Evolutionary conservation across 2,329 filamentous ascomycete species (phyloP).

Genomic region (Exophiala aquamarina): DNA sequence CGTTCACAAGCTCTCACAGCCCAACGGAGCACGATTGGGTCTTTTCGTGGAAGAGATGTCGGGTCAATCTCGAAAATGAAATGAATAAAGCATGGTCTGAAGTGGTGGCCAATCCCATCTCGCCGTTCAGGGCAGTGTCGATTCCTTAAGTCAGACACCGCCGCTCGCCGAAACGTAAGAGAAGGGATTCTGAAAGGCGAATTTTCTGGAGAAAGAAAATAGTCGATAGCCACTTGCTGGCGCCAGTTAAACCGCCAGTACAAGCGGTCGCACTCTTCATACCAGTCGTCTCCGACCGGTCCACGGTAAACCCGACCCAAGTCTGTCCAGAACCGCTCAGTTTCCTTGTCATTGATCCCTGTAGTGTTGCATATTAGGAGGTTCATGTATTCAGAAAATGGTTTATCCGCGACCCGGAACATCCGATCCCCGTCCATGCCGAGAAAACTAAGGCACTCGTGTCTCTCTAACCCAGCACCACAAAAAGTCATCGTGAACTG

Average conservation of each 20-base stretch:
- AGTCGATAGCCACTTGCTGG: background rate
- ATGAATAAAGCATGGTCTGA: background rate
- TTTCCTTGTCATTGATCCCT: background rate
- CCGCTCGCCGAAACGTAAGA: background rate
- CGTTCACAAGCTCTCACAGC: background rate
- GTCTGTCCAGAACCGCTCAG: background rate
- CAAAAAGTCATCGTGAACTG: background rate
- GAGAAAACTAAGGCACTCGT: background rate
- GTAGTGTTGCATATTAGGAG: background rate
- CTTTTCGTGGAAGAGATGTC: background rate
- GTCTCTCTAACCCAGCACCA: background rate
- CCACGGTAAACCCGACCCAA: background rate
- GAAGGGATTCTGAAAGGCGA: background rate
- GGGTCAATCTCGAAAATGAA: constrained; percentile 1
- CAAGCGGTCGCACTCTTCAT: background rate
- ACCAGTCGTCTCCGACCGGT: background rate
- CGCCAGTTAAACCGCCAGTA: background rate
- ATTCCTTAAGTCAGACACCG: no score
- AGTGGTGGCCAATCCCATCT: no score
- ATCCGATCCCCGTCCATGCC: background rate
- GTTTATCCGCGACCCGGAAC: no score
- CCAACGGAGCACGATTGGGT: background rate
- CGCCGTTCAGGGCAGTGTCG: no score
- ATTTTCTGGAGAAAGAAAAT: background rate
- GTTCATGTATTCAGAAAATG: background rate